Evolutionary conservation across 208 protist species (phyloP).

Genomic region (Leishmania martiniquensis): DNA sequence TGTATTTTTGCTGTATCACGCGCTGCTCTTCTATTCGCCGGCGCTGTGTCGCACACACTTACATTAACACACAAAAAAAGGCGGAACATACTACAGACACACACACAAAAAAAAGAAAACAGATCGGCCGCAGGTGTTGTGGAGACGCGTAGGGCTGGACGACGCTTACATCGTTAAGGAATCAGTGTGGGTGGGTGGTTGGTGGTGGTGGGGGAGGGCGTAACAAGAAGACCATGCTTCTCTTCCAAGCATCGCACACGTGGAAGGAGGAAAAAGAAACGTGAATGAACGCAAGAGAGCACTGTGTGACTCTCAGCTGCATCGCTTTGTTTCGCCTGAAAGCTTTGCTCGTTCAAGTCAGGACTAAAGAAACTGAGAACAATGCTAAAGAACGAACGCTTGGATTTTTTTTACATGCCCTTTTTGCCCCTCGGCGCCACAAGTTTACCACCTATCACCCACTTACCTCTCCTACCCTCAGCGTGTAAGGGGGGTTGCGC

Average conservation of each 20-base stretch:
- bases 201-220: no score
- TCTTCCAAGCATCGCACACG: background rate
- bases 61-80: no score
- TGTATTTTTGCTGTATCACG: no score
- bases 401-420: constrained; percentile 5
- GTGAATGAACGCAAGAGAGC: background rate
- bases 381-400: background rate
- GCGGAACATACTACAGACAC: no score
- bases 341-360: background rate
- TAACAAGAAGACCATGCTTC: background rate
- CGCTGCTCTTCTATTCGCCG: no score
- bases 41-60: no score
- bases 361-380: background rate
- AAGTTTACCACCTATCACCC: background rate
- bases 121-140: background rate
- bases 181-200: no score
- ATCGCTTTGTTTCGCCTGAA: background rate
- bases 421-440: background rate
- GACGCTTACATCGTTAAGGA: background rate
- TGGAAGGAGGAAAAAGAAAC: background rate
- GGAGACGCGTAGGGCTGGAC: background rate
- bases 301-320: background rate
- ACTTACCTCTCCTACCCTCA: background rate
- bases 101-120: no score
- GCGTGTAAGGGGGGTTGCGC: background rate